Percentiles rank a stretch among this genome's conserved stretches.
Evolutionary conservation across 2,329 filamentous ascomycete species (phyloP).

Genomic region (Neodidymelliopsis sp.): DNA sequence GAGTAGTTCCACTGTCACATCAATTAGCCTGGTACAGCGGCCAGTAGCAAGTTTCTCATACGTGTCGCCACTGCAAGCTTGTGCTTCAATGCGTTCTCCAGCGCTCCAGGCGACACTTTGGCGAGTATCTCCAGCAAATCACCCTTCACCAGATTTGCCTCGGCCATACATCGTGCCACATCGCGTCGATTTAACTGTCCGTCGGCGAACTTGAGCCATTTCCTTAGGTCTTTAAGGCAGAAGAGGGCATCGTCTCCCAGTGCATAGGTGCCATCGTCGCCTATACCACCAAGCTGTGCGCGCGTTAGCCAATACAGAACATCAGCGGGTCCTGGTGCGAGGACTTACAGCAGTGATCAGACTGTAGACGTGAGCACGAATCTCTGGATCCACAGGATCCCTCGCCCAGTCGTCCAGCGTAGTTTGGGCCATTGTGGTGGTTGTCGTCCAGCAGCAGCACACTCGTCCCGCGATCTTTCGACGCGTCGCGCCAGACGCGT

Average conservation of each 20-base stretch:
- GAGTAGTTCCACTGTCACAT: slow-evolving; percentile 74
- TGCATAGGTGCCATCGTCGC: slow-evolving; percentile 82
- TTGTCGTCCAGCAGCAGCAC: slow-evolving; percentile 27
- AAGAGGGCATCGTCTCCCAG: slow-evolving; percentile 93
- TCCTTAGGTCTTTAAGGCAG: slow-evolving; percentile 89
- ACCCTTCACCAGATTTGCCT: slow-evolving; percentile 89
- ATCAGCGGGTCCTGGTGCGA: neutral
- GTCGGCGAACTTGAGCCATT: slow-evolving; percentile 95
- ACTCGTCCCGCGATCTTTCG: slow-evolving; percentile 23
- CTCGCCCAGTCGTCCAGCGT: slow-evolving; percentile 56
- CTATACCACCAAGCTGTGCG: slow-evolving; percentile 82
- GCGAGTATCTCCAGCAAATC: slow-evolving; percentile 91
- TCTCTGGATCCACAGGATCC: slow-evolving; percentile 79
- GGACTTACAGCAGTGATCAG: slow-evolving; percentile 84
- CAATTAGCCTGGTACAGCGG: no score
- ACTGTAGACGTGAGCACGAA: slow-evolving; percentile 91
- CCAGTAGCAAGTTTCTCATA: slow-evolving; percentile 43
- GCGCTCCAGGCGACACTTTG: slow-evolving; percentile 72
- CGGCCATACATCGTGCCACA: slow-evolving; percentile 88
- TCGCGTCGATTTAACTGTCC: slow-evolving; percentile 93
- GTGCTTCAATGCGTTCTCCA: slow-evolving; percentile 76
- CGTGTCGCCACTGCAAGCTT: slow-evolving; percentile 82
- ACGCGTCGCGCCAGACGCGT: slow-evolving; percentile 46
- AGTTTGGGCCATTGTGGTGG: slow-evolving; percentile 47
- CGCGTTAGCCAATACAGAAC: slow-evolving; percentile 19